These are phyloP conservation scores for Lecanicillium sp. DNA, from an alignment of 2,329 filamentous ascomycete genomes.

Conservation along the genomic window DNA sequence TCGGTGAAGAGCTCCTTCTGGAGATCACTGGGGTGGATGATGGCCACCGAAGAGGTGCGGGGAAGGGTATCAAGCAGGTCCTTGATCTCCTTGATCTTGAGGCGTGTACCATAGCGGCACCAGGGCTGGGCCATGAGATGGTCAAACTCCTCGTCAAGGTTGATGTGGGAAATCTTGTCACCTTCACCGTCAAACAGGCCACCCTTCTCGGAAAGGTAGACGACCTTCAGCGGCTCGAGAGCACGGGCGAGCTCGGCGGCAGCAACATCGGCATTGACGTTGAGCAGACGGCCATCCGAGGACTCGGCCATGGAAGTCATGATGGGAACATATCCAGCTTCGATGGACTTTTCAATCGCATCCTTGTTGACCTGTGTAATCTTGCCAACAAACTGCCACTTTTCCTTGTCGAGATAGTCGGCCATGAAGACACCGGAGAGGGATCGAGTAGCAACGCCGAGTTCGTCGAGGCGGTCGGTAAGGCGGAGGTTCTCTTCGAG, in stretches of 20 bases:
- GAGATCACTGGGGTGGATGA: slow-evolving; percentile 91
- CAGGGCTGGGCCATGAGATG: slow-evolving; percentile 87
- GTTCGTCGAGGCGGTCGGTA: slow-evolving; percentile 79
- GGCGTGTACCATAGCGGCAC: slow-evolving; percentile 87
- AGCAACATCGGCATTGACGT: slow-evolving; percentile 96
- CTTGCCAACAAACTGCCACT: slow-evolving; percentile 93
- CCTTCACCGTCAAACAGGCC: slow-evolving; percentile 89
- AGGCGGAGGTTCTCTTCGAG: slow-evolving; percentile 92
- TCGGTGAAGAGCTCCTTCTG: slow-evolving; percentile 97
- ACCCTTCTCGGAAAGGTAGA: slow-evolving; percentile 97
- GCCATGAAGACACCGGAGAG: slow-evolving; percentile 89
- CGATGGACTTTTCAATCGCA: slow-evolving; percentile 85
- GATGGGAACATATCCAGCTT: slow-evolving; percentile 84
- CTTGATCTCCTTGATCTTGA: slow-evolving; percentile 98
- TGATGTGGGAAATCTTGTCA: slow-evolving; percentile 94
- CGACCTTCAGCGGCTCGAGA: slow-evolving; percentile 90
- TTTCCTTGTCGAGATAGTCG: slow-evolving; percentile 92
- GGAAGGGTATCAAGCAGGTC: slow-evolving; percentile 83
- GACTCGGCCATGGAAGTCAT: slow-evolving; percentile 96
- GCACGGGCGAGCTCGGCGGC: slow-evolving; percentile 86
- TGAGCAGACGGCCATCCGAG: slow-evolving; percentile 82
- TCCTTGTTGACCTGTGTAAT: slow-evolving; percentile 87
- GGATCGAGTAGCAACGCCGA: slow-evolving; percentile 82
- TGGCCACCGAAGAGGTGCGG: slow-evolving; percentile 87
- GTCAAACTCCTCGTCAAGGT: slow-evolving; percentile 93